Base-by-base conservation (phyloP, 1,139 yeast species). In the Taiozyma sp. region DNA sequence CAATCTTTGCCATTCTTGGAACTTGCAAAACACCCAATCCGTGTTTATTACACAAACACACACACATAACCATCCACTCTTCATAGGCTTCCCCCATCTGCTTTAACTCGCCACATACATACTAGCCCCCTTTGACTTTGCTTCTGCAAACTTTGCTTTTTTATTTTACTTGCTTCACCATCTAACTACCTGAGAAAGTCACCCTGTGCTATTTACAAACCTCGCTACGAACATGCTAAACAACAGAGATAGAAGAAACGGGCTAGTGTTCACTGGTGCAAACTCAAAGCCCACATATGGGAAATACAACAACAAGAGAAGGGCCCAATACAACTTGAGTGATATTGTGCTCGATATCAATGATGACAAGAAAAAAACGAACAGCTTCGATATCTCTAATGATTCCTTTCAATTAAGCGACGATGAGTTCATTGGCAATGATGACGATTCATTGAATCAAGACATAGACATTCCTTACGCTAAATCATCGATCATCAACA, bases 191-290 rank as follows among this genome's bases (percentile, higher is more conserved):
- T 19, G 24, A 38, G 24, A 12, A 40, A 29, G 45, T 40, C 24
- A 32, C 16, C 27, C 19, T 19, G 23, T 13, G 16, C n/a, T 41
- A 14, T 29, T 23, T 24, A 24, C 41, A 38, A 19, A 16, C 24
- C 8, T 9, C 10, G 41, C 41, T 38, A 38, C 24, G 10, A 38
- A 38, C 7, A 57, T 57, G 61, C 51, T 55, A 14, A 50, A 46
- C 42, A 57, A 55, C 51, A 52, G 59, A 38, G 64, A 59, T 38
- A 57, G 62, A 53, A 58, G 64, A 43, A 58, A 60, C 39, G 64
- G 64, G 3, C 42, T 60, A n/a, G 55, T 60, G 32, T 45, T 59
- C 3, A 48, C 62, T 28, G 49, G 42, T 42, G 41, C 41, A n/a
- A 39, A 44, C n/a, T 52, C 52, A 6, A 57, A 54, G 39, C 52